A percentile compares a stretch with the other conserved stretches of the same genome.
phyloP scores from a whole-genome alignment of 257 asterid genomes.

The Oldenlandia corymbosa region DNA sequence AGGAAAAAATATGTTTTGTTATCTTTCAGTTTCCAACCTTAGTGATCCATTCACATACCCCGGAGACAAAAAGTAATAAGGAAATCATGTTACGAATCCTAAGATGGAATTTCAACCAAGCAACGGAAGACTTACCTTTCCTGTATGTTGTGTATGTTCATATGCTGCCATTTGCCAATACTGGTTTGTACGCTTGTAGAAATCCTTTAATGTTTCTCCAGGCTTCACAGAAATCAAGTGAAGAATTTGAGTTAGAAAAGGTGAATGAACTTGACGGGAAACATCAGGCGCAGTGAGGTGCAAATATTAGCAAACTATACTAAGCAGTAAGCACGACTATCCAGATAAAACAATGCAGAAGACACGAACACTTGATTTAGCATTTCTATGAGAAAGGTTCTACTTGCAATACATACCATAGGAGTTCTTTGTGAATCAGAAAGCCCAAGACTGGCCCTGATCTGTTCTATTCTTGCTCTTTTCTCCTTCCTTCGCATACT shows the following conservation, averaged over 20 bases:
- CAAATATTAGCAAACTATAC: not conserved
- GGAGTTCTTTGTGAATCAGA: conserved; percentile 98
- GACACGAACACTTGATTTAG: not conserved
- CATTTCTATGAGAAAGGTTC: not conserved
- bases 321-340: conserved; percentile 5
- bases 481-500: conserved; percentile 87
- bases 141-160: conserved; percentile 97
- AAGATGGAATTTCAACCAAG: not conserved
- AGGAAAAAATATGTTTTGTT: no score
- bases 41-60: not conserved
- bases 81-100: not conserved
- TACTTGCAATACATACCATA: conserved; percentile 35
- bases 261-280: not conserved
- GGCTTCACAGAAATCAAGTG: conserved; percentile 42
- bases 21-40: not conserved
- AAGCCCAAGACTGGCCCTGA: conserved; percentile 94
- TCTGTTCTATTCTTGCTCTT: conserved; percentile 81
- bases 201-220: conserved; percentile 87
- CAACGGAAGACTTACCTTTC: conserved; percentile 63
- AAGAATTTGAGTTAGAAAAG: conserved; percentile 7
- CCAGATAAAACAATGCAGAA: not conserved
- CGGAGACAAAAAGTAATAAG: not conserved
- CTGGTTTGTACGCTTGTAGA: conserved; percentile 85
- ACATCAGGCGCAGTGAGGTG: conserved; percentile 1
- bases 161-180: conserved; percentile 99